Evolutionary conservation across 257 asterid genomes (phyloP).

Genomic region (Linderniella brevidens): DNA sequence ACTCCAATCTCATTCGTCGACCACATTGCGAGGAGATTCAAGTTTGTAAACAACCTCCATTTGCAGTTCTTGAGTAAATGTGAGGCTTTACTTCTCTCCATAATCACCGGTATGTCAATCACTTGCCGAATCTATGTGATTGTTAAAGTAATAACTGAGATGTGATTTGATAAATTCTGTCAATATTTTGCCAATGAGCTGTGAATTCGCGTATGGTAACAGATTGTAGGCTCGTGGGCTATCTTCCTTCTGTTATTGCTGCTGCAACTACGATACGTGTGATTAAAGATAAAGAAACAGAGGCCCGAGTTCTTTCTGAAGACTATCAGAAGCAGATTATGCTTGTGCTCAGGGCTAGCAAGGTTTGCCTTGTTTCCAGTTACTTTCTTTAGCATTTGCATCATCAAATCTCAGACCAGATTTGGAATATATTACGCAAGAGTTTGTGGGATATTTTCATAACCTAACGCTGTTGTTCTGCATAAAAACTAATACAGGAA

Average conservation of each 20-base stretch:
- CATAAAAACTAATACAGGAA: slow-evolving; percentile 19
- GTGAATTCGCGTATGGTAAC: neutral
- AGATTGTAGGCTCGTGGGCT: slow-evolving; percentile 2
- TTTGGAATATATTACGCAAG: no score
- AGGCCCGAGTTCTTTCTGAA: slow-evolving; percentile 12
- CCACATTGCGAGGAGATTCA: slow-evolving; percentile 44
- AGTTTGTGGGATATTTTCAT: neutral
- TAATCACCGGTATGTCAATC: slow-evolving; percentile 1
- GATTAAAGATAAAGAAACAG: slow-evolving; percentile 28
- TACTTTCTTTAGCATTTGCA: neutral
- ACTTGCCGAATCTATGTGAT: neutral
- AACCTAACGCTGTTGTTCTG: neutral
- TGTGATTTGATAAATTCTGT: neutral
- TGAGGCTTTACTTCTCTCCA: slow-evolving; percentile 29
- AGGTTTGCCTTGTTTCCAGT: no score
- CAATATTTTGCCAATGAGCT: neutral
- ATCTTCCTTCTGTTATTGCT: slow-evolving; percentile 31
- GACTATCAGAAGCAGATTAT: slow-evolving; percentile 21
- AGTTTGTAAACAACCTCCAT: slow-evolving; percentile 19
- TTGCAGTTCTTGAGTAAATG: slow-evolving; percentile 30
- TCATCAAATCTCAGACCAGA: neutral
- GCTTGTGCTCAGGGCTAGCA: slow-evolving; percentile 23
- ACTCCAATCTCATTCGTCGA: slow-evolving; percentile 54
- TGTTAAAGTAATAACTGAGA: neutral
- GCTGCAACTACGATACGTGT: slow-evolving; percentile 28